Conservation (phyloP, 2,329 filamentous ascomycete species). For the Neonectria faginata region DNA sequence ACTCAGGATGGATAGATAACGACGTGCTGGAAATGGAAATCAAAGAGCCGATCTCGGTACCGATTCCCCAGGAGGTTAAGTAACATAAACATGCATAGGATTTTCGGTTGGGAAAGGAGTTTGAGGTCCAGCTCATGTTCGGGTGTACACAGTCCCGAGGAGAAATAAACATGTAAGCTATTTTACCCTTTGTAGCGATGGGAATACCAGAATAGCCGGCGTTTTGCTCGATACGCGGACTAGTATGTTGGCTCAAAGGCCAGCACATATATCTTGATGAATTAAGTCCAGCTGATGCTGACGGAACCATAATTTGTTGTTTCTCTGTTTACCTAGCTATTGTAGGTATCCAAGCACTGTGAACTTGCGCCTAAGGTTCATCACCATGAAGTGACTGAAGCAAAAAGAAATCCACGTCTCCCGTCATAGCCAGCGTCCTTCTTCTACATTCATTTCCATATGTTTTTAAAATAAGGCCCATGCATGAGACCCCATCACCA, state of each 20-base stretch:
- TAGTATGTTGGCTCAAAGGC: not conserved
- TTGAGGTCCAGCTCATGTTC: conserved; percentile 25
- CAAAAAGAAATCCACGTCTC: not conserved
- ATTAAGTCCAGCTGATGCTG: not conserved
- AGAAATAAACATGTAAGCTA: conserved; percentile 17
- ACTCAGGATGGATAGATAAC: conserved; percentile 53
- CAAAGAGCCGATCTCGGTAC: conserved; percentile 31
- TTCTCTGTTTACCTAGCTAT: not conserved
- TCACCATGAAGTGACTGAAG: not conserved
- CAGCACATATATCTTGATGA: not conserved
- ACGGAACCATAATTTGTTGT: not conserved
- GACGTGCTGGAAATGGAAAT: conserved; percentile 44
- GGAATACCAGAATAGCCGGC: conserved; percentile 1
- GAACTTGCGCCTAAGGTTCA: not conserved
- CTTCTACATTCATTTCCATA: not conserved
- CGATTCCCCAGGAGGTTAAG: conserved; percentile 39
- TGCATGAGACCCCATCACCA: conserved; percentile 45
- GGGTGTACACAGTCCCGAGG: conserved; percentile 23
- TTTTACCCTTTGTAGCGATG: not conserved
- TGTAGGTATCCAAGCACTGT: not conserved
- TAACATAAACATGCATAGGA: conserved; percentile 28
- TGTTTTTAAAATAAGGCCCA: not conserved
- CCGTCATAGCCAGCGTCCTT: not conserved
- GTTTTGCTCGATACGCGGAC: conserved; percentile 3
- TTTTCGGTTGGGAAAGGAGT: conserved; percentile 26